Conservation (phyloP, 1,284 basidiomycete genomes). For the Taiwanofungus camphoratus region DNA sequence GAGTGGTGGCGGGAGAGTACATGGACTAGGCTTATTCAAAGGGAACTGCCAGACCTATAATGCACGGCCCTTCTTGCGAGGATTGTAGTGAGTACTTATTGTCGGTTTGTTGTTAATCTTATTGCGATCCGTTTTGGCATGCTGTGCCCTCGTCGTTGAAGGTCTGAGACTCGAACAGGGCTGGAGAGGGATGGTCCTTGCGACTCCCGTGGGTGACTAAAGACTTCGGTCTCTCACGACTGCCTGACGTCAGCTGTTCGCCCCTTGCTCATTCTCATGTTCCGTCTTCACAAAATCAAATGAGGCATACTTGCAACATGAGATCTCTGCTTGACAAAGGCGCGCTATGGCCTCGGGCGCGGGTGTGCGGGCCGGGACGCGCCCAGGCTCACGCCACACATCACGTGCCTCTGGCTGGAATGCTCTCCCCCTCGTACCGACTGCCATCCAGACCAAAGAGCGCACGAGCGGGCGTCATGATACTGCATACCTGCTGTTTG, state of each 20-base stretch:
- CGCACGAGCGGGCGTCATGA: background rate
- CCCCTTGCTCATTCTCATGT: too few relatives aligned
- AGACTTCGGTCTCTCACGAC: too few relatives aligned
- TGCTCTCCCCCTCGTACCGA: slow-evolving; percentile 2
- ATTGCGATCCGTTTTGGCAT: slow-evolving; percentile 8
- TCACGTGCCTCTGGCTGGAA: slow-evolving; percentile 9
- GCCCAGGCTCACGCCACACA: background rate
- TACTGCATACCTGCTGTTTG: too few relatives aligned
- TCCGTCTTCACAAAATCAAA: too few relatives aligned
- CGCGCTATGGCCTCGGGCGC: too few relatives aligned
- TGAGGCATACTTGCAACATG: background rate
- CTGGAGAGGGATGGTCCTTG: too few relatives aligned
- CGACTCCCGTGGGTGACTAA: too few relatives aligned
- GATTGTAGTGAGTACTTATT: slow-evolving; percentile 4
- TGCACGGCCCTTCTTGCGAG: background rate
- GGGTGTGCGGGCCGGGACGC: too few relatives aligned
- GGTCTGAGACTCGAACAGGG: too few relatives aligned
- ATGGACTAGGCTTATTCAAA: slow-evolving; percentile 76
- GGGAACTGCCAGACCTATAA: slow-evolving; percentile 84
- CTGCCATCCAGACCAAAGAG: background rate
- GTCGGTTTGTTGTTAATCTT: slow-evolving; percentile 10
- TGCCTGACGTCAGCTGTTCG: too few relatives aligned
- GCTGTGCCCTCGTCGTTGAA: too few relatives aligned
- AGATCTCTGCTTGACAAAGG: too few relatives aligned
- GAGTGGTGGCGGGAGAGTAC: slow-evolving; percentile 94